Conservation (phyloP, 352 stramenopile species). For the Globisporangium megalacanthum region DNA sequence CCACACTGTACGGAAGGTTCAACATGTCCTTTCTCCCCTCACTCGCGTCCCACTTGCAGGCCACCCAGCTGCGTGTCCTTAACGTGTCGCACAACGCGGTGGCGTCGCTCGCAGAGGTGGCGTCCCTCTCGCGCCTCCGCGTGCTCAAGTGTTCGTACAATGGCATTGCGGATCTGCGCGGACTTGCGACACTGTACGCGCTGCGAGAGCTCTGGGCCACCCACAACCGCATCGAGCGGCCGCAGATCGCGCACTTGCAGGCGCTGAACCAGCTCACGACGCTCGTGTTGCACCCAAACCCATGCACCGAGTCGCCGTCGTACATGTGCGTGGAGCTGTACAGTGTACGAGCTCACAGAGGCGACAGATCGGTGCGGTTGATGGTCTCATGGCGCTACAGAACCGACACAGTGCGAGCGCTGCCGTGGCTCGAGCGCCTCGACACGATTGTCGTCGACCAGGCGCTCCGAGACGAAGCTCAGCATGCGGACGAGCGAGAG, state of each 20-base stretch:
- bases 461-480: constrained; percentile 34
- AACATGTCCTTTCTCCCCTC: not conserved
- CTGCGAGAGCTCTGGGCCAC: constrained; percentile 61
- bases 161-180: constrained; percentile 42
- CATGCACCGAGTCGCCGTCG: constrained; percentile 40
- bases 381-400: constrained; percentile 6
- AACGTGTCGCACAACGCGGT: constrained; percentile 64
- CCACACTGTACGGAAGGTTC: not conserved
- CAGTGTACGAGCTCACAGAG: not conserved
- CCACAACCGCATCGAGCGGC: constrained; percentile 44
- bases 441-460: constrained; percentile 41
- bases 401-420: constrained; percentile 24
- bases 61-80: constrained; percentile 38
- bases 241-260: constrained; percentile 42
- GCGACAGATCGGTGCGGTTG: too few species aligned
- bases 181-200: constrained; percentile 18
- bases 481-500: constrained; percentile 28
- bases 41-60: constrained; percentile 12
- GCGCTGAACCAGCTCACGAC: constrained; percentile 35
- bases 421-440: constrained; percentile 49
- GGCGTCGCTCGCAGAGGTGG: constrained; percentile 35
- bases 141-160: constrained; percentile 60
- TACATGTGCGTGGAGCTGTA: constrained; percentile 32
- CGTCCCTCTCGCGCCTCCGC: constrained; percentile 29
- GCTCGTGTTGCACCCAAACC: constrained; percentile 64